These are phyloP conservation scores for Cryptomeria japonica DNA, from an alignment of 75 land plant species.

Conservation along the genomic window DNA sequence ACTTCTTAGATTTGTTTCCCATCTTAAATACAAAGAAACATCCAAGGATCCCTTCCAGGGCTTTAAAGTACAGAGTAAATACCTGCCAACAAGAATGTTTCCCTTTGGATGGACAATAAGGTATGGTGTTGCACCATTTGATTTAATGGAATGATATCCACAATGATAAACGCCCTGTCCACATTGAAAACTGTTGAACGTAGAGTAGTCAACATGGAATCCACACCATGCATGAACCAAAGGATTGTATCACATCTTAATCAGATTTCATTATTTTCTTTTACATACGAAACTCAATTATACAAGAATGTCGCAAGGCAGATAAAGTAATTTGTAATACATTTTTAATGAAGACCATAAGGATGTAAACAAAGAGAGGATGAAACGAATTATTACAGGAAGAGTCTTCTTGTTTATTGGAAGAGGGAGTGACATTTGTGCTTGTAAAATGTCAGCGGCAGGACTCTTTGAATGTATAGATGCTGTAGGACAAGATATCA, in stretches of 20 bases:
- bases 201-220: not conserved
- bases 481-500: slow-evolving; percentile 66
- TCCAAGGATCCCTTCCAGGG: not conserved
- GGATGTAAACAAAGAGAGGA: not conserved
- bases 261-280: not conserved
- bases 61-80: not conserved
- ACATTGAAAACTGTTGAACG: not conserved
- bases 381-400: slow-evolving; percentile 38
- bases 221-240: not conserved
- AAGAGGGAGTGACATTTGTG: slow-evolving; percentile 61
- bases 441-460: slow-evolving; percentile 47
- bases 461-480: slow-evolving; percentile 75
- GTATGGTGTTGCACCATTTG: slow-evolving; percentile 74
- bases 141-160: slow-evolving; percentile 69
- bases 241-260: not conserved
- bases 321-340: not conserved
- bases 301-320: not conserved
- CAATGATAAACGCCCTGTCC: slow-evolving; percentile 78
- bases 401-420: slow-evolving; percentile 52
- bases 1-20: not conserved
- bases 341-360: not conserved
- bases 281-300: not conserved
- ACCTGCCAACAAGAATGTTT: slow-evolving; percentile 85
- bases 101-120: slow-evolving; percentile 71
- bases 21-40: not conserved